These are phyloP conservation scores for Talaromyces borbonicus DNA, from an alignment of 495 filamentous ascomycete species.

Conservation along the genomic window DNA sequence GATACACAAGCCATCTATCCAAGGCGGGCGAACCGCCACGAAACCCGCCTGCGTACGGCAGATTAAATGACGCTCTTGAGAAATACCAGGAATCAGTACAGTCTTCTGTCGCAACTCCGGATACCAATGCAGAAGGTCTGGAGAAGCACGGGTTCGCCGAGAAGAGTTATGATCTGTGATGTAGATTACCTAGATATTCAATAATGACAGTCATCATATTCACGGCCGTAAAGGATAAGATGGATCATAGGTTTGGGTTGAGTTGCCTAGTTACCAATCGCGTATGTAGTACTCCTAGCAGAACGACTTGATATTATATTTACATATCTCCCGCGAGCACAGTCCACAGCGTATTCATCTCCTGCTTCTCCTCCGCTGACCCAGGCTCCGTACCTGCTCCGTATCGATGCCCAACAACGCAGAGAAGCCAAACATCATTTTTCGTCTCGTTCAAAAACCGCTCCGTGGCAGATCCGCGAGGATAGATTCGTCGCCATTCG, in stretches of 20 bases:
- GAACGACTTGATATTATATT: not conserved
- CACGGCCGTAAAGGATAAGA: no score
- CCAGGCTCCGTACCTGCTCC: constrained; percentile 33
- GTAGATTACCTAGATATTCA: not conserved
- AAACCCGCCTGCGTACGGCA: constrained; percentile 56
- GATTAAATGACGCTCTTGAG: constrained; percentile 40
- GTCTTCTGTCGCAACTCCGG: constrained; percentile 37
- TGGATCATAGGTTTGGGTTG: no score
- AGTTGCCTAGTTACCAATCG: no score
- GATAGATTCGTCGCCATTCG: constrained; percentile 86
- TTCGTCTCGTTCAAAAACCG: constrained; percentile 56
- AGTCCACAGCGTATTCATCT: constrained; percentile 36
- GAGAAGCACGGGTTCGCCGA: constrained; percentile 53
- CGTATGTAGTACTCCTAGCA: not conserved
- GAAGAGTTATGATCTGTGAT: constrained; percentile 18
- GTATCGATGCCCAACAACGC: constrained; percentile 81
- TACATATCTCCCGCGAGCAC: constrained; percentile 25
- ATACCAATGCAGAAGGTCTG: constrained; percentile 43
- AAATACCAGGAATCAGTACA: constrained; percentile 39
- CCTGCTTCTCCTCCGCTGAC: constrained; percentile 33
- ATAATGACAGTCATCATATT: not conserved
- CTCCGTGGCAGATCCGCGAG: constrained; percentile 51
- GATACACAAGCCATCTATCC: constrained; percentile 71
- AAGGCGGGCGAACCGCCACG: constrained; percentile 54
- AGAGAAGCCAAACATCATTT: constrained; percentile 74